Conservation (phyloP, 805 yeast genomes). For the Scheffersomyces stipitis region DNA sequence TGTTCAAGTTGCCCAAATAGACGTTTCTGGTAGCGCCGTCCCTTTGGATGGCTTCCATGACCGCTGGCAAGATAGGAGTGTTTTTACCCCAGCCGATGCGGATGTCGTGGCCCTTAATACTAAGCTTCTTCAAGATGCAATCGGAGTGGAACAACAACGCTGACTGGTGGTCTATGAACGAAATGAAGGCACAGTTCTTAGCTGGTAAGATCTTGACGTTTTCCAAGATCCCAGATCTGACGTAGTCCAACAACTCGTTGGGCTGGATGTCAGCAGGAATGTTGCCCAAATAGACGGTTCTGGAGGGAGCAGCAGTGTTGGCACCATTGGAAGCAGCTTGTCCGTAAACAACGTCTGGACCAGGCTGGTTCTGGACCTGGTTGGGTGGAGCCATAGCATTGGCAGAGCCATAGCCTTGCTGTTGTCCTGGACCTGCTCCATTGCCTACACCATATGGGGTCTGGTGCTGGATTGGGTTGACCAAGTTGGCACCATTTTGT, state of each 20-base stretch:
- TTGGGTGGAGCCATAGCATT: neutral
- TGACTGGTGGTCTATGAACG: constrained; percentile 84
- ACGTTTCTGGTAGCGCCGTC: constrained; percentile 95
- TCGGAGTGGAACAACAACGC: constrained; percentile 93
- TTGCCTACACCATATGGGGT: too few relatives aligned
- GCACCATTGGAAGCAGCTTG: constrained; percentile 7
- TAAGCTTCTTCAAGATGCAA: constrained; percentile 79
- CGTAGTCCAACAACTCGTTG: constrained; percentile 83
- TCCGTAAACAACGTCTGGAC: constrained; percentile 4
- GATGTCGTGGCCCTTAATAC: constrained; percentile 77
- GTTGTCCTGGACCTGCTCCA: neutral
- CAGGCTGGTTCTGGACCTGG: neutral
- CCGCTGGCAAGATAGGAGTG: constrained; percentile 69
- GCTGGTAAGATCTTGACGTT: constrained; percentile 74
- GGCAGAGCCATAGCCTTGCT: neutral
- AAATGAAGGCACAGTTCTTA: constrained; percentile 85
- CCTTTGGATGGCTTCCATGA: constrained; percentile 70
- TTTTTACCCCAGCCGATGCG: constrained; percentile 94
- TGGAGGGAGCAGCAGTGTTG: constrained; percentile 54
- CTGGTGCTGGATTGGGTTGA: neutral
- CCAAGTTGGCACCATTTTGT: neutral
- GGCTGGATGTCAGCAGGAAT: constrained; percentile 80
- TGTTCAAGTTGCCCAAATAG: constrained; percentile 77
- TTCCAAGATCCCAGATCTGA: constrained; percentile 87
- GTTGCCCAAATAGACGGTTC: constrained; percentile 90